Evolutionary conservation across 2,329 filamentous ascomycete genomes (phyloP).

Genomic region (Colletotrichum cordylinicola): DNA sequence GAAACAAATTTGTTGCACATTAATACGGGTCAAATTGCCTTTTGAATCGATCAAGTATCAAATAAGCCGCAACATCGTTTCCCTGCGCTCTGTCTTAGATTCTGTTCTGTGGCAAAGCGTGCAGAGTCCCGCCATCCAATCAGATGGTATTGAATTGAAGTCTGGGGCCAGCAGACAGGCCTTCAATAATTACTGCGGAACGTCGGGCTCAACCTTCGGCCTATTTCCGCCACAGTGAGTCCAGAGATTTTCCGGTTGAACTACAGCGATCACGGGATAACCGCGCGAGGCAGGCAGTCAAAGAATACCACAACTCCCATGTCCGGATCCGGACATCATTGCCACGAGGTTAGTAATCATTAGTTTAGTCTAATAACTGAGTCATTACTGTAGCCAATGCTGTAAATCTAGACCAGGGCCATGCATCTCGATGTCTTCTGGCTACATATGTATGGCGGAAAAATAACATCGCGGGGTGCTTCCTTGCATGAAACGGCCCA

Average conservation of each 20-base stretch:
- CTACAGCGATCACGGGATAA: neutral
- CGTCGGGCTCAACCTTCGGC: fast-evolving
- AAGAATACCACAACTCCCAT: neutral
- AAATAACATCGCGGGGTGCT: too few species aligned
- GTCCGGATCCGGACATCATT: neutral
- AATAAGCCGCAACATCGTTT: too few species aligned
- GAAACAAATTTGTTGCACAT: too few species aligned
- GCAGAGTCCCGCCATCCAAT: too few species aligned
- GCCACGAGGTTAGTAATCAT: neutral
- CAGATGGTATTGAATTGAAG: too few species aligned
- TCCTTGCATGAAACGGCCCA: too few species aligned
- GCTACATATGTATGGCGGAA: too few species aligned
- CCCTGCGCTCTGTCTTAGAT: too few species aligned
- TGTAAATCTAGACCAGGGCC: neutral
- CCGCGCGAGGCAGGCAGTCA: fast-evolving
- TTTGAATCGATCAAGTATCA: too few species aligned
- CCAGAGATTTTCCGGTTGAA: neutral
- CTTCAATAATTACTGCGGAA: neutral
- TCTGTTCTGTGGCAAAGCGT: too few species aligned
- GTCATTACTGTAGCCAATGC: neutral
- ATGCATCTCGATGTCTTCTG: neutral
- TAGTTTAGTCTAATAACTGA: neutral
- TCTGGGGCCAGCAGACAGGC: too few species aligned
- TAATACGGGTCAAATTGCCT: too few species aligned
- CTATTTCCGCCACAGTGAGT: neutral